phyloP scores from a whole-genome alignment of 441 rosid genomes.

The Brassica hybrid region DNA sequence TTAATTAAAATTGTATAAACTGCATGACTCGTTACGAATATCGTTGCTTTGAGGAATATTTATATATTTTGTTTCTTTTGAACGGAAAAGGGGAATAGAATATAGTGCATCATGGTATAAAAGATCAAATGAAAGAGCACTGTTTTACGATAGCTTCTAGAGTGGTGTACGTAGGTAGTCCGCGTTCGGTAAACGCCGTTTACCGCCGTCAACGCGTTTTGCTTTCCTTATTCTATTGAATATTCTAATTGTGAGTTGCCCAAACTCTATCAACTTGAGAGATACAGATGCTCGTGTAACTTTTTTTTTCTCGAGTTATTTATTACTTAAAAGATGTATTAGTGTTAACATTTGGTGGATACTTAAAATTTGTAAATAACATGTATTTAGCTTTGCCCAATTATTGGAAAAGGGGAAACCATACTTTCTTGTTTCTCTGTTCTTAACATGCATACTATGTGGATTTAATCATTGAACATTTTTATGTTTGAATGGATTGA shows the following conservation, averaged over 20 bases:
- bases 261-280: neutral
- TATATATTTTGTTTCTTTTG: neutral
- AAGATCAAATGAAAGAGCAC: conserved; percentile 22
- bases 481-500: neutral
- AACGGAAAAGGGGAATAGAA: conserved; percentile 1
- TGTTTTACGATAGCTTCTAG: conserved; percentile 4
- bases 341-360: too few species aligned
- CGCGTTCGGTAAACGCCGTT: conserved; percentile 36
- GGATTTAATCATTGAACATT: neutral
- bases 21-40: conserved; percentile 14
- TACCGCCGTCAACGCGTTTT: conserved; percentile 43
- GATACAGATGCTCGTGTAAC: neutral
- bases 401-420: neutral
- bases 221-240: conserved; percentile 8
- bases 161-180: conserved; percentile 24
- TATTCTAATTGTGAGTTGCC: conserved; percentile 10
- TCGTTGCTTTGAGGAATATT: neutral
- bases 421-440: neutral
- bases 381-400: neutral
- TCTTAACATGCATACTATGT: neutral
- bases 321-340: too few species aligned
- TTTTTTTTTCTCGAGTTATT: neutral
- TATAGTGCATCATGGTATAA: conserved; percentile 25
- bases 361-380: too few species aligned
- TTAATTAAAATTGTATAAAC: neutral